Evolutionary conservation across 2,329 filamentous ascomycete species (phyloP), one percentile per base, ranked within the genome.

Genomic region (Mariannaea sp.): DNA sequence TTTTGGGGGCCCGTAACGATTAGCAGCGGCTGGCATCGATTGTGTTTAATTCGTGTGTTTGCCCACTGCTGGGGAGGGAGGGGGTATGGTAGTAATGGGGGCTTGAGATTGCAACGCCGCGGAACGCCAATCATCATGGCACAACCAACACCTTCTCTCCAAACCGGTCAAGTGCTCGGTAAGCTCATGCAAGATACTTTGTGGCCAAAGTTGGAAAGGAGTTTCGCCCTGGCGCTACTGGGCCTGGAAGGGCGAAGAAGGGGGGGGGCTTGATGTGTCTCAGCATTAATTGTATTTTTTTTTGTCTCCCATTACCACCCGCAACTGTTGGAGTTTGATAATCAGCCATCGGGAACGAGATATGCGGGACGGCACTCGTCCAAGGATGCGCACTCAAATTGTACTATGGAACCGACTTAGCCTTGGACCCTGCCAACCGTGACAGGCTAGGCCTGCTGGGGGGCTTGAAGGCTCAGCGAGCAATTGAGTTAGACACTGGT

Each of bases 81-180:
- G n/a, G n/a, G n/a, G n/a, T n/a, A n/a, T n/a, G n/a, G n/a, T n/a
- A n/a, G n/a, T n/a, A n/a, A 40, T 35, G 22, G 29, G 30, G 19
- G 42, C 32, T 48, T 40, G 36, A 42, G 33, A 50, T 39, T 29
- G 19, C 33, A 42, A 44, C n/a, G 36, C 45, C 39, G 44, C 29
- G 49, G 60, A 60, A 57, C 53, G 20, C 26, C 27, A 8, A 35
- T 30, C 17, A 44, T 54, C 45, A 35, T 29, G 22, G 50, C 49
- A 33, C 46, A 49, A 52, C 8, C 16, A 24, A 24, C n/a, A n/a
- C n/a, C n/a, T n/a, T n/a, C n/a, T 40, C 49, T 35, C 33, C 26
- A 26, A 43, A 30, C 24, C 19, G 32, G 35, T 26, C 40, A 45
- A 33, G 27, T 9, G 19, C 13, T 7, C 10, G 13, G 32, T 9